These are phyloP conservation scores for Zygnema cylindricum DNA, from an alignment of 139 green algal species.

Conservation along the genomic window DNA sequence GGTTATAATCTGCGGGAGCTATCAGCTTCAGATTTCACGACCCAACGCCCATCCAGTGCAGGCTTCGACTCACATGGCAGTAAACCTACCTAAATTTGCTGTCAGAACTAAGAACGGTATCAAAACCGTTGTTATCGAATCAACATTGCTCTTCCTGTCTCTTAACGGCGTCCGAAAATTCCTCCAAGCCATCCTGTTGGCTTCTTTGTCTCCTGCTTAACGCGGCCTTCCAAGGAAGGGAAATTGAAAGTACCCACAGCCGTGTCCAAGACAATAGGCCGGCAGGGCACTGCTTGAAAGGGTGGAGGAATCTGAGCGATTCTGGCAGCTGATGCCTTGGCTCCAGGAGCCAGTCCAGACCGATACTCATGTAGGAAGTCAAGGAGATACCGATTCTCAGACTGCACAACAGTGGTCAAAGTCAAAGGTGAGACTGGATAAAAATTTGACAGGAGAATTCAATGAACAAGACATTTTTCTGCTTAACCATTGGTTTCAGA, in stretches of 20 bases:
- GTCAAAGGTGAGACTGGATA: background rate
- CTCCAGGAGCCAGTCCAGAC: slow-evolving; percentile 60
- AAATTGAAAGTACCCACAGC: slow-evolving; percentile 74
- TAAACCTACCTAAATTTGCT: no score
- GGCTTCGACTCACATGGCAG: no score
- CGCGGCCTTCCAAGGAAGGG: slow-evolving; percentile 73
- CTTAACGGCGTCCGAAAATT: slow-evolving; percentile 22
- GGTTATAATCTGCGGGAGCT: no score
- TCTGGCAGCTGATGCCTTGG: background rate
- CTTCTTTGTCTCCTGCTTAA: slow-evolving; percentile 54
- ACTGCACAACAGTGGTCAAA: background rate
- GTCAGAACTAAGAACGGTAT: no score
- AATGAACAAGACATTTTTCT: no score
- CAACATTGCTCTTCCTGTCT: no score
- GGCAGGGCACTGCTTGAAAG: slow-evolving; percentile 69
- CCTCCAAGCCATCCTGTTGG: slow-evolving; percentile 18
- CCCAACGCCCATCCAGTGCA: no score
- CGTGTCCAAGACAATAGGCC: slow-evolving; percentile 84
- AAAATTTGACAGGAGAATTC: no score
- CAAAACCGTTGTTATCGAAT: no score
- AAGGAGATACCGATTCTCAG: slow-evolving; percentile 64
- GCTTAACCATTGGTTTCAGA: no score
- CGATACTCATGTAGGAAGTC: slow-evolving; percentile 71
- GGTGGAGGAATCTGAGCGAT: slow-evolving; percentile 67
- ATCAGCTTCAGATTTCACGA: no score